Evolutionary conservation across 2,329 filamentous ascomycete species (phyloP).

Genomic region (Ceratocystis destructans): DNA sequence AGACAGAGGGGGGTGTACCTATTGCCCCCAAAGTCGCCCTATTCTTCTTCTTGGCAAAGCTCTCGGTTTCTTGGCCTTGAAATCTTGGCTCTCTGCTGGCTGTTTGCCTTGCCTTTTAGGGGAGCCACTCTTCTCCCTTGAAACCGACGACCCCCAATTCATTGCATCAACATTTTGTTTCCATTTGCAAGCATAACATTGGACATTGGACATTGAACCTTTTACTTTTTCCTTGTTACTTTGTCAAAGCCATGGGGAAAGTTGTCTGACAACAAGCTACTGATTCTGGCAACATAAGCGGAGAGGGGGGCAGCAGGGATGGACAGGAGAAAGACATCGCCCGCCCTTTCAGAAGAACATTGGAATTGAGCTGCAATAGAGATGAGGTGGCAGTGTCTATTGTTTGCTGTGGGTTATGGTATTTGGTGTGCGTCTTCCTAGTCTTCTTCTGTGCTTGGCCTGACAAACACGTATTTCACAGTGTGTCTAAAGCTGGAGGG

Average conservation of each 20-base stretch:
- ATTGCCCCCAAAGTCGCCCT: too few species aligned
- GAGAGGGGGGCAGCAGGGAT: not conserved
- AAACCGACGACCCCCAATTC: not conserved
- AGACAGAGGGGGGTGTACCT: too few species aligned
- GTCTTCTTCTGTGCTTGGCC: not conserved
- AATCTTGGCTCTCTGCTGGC: not conserved
- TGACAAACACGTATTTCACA: not conserved
- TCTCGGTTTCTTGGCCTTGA: not conserved
- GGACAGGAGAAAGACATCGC: not conserved
- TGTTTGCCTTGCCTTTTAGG: not conserved
- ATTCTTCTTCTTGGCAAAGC: too few species aligned
- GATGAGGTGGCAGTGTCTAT: too few species aligned
- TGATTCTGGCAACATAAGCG: not conserved
- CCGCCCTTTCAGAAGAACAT: too few species aligned
- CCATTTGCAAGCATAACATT: not conserved
- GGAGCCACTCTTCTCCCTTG: not conserved
- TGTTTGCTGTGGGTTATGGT: not conserved
- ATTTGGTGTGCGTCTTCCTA: not conserved
- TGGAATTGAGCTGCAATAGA: too few species aligned
- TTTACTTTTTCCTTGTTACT: not conserved
- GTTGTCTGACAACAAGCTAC: not conserved
- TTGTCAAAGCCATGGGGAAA: not conserved
- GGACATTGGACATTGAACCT: not conserved
- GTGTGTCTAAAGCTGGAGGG: not conserved
- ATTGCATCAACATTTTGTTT: slow-evolving; percentile 3